Base-by-base conservation (phyloP, 768 basidiomycete genomes). In the Macrocybe gigantea region DNA sequence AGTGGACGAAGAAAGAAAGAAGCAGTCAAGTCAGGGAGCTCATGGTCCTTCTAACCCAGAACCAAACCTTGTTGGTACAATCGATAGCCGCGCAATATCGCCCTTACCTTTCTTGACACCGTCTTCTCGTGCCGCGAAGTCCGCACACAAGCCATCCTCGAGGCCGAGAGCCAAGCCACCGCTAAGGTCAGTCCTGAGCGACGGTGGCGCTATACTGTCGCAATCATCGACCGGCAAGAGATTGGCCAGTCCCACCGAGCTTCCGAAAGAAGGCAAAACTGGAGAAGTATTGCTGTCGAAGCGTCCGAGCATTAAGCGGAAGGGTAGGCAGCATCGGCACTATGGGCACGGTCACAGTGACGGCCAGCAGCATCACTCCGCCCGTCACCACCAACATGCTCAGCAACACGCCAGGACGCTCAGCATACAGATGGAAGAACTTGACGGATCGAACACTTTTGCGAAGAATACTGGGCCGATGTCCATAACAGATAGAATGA, bases 201-300 rank as follows among this genome's bases (percentile, higher is more conserved):
- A 37, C 2, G 45, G 41, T 14, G 39, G 33, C 32, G 38, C 39
- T 49, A 39, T 51, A 6, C 55, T 55, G 2, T 60, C 65, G 15
- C 63, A 69, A 8, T 68, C 68, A 32, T 65, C 69, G 3, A 74
- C 70, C 41, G 75, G 78, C 40, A 88, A 88, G 63, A 76, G 87
- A 14, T 75, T 75, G 2, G 79, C 82, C 32, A 87, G 85, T 54
- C 85, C 87, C 36, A 84, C 83, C 8, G 85, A 88, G 64, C 64
- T 85, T 45, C 63, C 69, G 47, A 82, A 76, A 60, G 79, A 85
- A 64, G 79, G 78, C 47, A 75, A 68, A 55, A 71, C 69, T 37
- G 84, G 83, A 3, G 78, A 76, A 33, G 61, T 74, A 44, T 66
- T 75, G 46, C 66, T 79, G 48, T 73, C 77, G 30, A 88, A 88